phyloP scores from a whole-genome alignment of 768 basidiomycete genomes.

The Russula earlei region DNA sequence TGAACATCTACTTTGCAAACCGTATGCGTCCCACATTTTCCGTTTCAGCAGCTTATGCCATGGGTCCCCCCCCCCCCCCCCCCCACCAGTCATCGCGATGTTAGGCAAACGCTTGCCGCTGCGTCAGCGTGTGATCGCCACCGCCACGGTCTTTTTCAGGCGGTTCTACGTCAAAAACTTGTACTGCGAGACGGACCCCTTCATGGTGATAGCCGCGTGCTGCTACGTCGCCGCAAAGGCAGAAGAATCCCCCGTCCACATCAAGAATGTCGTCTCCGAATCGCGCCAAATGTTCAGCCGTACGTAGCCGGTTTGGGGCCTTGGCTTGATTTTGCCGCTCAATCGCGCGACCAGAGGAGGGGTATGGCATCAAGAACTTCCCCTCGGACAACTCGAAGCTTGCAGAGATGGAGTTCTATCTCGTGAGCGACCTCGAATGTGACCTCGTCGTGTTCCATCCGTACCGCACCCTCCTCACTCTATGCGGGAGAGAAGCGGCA shows the following conservation, averaged over 20 bases:
- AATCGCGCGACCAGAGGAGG: constrained; percentile 36
- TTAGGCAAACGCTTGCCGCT: constrained; percentile 76
- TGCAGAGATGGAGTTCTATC: constrained; percentile 99
- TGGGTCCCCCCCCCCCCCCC: too few species aligned
- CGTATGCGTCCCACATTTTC: constrained; percentile 30
- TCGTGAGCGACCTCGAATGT: constrained; percentile 93
- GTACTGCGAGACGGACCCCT: constrained; percentile 94
- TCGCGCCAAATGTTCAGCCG: constrained; percentile 68
- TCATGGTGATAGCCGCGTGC: constrained; percentile 86
- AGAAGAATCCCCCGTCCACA: constrained; percentile 91
- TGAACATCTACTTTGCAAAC: constrained; percentile 85
- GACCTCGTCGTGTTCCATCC: constrained; percentile 91
- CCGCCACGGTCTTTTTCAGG: constrained; percentile 90
- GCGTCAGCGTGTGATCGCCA: constrained; percentile 87
- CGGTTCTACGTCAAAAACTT: constrained; percentile 96
- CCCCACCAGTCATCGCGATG: constrained; percentile 81
- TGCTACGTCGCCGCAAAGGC: constrained; percentile 95
- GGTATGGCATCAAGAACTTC: constrained; percentile 70
- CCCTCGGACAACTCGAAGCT: constrained; percentile 82
- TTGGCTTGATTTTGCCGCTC: neutral
- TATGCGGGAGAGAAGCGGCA: constrained; percentile 55
- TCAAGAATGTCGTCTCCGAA: constrained; percentile 85
- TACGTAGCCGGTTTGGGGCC: constrained; percentile 36
- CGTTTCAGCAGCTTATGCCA: too few species aligned
- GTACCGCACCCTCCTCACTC: constrained; percentile 75